These are phyloP conservation scores for Jatropha podagrica DNA, from an alignment of 441 rosid species.

Conservation along the genomic window DNA sequence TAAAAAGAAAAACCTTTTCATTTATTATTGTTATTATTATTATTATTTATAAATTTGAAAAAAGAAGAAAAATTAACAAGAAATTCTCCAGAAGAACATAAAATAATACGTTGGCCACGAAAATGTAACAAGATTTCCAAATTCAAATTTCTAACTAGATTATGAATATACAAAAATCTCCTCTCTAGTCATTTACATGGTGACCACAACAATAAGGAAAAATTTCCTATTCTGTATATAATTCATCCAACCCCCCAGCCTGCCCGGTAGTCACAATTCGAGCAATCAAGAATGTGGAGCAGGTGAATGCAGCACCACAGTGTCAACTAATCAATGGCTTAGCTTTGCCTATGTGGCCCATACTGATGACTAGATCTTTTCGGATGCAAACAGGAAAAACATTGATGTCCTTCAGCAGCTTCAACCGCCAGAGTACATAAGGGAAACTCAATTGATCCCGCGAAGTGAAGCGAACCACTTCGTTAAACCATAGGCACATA, in stretches of 20 bases:
- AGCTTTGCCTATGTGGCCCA: slow-evolving; percentile 90
- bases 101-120: not conserved
- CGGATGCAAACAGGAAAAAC: slow-evolving; percentile 87
- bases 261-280: slow-evolving; percentile 21
- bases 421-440: slow-evolving; percentile 83
- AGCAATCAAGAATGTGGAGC: not conserved
- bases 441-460: slow-evolving; percentile 98
- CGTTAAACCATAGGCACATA: slow-evolving; percentile 99
- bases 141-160: not conserved
- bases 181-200: not conserved
- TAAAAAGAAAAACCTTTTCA: too few relatives aligned
- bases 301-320: not conserved
- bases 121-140: not conserved
- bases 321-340: slow-evolving; percentile 54
- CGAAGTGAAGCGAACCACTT: slow-evolving; percentile 95
- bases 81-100: too few relatives aligned
- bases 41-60: too few relatives aligned
- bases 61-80: too few relatives aligned
- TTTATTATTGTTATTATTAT: too few relatives aligned
- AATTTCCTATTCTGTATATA: not conserved
- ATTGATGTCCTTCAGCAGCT: slow-evolving; percentile 66
- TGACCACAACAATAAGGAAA: not conserved
- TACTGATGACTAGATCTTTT: slow-evolving; percentile 89
- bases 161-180: not conserved
- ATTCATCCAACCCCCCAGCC: slow-evolving; percentile 2